Percentiles rank a stretch among this genome's conserved stretches.
Conservation (phyloP, 2,329 filamentous ascomycete species). For the Fusarium secorum region DNA sequence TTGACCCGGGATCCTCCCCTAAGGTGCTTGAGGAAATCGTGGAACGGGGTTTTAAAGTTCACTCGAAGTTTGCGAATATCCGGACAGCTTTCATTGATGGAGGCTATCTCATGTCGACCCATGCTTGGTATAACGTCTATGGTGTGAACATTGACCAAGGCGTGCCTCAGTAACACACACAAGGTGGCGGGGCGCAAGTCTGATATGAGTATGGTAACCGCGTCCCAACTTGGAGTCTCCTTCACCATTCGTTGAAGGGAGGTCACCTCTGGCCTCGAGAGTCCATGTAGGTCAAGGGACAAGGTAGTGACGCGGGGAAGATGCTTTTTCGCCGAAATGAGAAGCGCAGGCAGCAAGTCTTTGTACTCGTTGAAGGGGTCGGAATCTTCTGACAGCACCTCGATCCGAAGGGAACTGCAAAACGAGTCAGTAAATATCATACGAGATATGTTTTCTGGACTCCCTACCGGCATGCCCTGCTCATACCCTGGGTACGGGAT, state of each 20-base stretch:
- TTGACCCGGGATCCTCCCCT: not conserved
- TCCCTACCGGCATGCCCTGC: not conserved
- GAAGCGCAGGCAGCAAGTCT: not conserved
- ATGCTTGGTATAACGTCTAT: not conserved
- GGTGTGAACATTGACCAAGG: fast-evolving
- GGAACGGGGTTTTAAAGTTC: fast-evolving
- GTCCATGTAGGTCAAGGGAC: not conserved
- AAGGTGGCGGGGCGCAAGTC: fast-evolving
- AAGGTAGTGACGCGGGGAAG: fast-evolving
- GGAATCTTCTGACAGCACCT: fast-evolving
- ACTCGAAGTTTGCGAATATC: fast-evolving
- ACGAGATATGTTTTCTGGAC: too few relatives aligned
- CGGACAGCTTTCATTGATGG: not conserved
- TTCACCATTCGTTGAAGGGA: not conserved
- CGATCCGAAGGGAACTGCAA: not conserved
- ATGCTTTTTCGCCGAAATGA: fast-evolving
- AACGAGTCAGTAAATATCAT: not conserved
- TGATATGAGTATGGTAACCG: fast-evolving
- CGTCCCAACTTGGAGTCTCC: not conserved
- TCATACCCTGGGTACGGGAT: not conserved
- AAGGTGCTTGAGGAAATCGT: fast-evolving
- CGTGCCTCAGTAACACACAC: fast-evolving
- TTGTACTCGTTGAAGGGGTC: not conserved
- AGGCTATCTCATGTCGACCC: fast-evolving
- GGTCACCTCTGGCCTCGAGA: fast-evolving